Evolutionary conservation across 495 filamentous ascomycete species (phyloP).

Genomic region (Viridothelium virens): DNA sequence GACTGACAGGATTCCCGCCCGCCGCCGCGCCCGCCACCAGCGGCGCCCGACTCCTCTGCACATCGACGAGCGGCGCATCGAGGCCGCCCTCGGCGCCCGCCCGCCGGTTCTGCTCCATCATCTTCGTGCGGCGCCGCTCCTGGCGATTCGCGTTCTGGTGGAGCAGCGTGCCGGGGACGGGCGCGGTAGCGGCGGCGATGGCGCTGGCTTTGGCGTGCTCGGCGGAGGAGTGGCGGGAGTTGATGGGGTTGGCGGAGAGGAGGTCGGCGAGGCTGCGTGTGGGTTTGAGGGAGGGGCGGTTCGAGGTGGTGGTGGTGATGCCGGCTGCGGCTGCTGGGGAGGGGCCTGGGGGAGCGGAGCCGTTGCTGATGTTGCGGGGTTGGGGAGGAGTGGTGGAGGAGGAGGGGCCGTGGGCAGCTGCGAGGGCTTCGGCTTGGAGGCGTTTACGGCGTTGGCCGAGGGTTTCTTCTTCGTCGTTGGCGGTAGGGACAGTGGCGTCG

Average conservation of each 20-base stretch:
- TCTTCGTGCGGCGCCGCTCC: slow-evolving; percentile 20
- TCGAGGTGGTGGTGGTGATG: neutral
- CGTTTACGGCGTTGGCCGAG: slow-evolving; percentile 77
- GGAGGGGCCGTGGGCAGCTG: slow-evolving; percentile 36
- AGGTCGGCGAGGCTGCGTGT: slow-evolving; percentile 63
- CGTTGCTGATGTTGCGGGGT: slow-evolving; percentile 23
- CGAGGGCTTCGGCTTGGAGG: slow-evolving; percentile 64
- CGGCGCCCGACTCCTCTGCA: slow-evolving; percentile 11
- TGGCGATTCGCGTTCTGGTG: slow-evolving; percentile 25
- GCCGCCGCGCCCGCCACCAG: slow-evolving; percentile 6
- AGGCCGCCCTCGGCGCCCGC: slow-evolving; percentile 21
- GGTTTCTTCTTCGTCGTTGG: slow-evolving; percentile 65
- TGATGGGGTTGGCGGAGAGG: slow-evolving; percentile 49
- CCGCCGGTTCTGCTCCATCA: slow-evolving; percentile 23
- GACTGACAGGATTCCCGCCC: slow-evolving; percentile 10
- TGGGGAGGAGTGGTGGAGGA: slow-evolving; percentile 18
- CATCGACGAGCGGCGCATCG: slow-evolving; percentile 26
- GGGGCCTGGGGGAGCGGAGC: neutral
- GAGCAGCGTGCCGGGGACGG: slow-evolving; percentile 29
- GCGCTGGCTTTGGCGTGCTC: slow-evolving; percentile 13
- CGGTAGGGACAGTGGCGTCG: slow-evolving; percentile 17
- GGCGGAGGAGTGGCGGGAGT: slow-evolving; percentile 26
- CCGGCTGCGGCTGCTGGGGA: neutral
- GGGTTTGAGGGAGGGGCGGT: slow-evolving; percentile 27
- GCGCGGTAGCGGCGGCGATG: slow-evolving; percentile 13